Evolutionary conservation across 1,284 basidiomycete species (phyloP), one percentile per base, ranked within the genome.

Genomic region (Nidula niveotomentosa): DNA sequence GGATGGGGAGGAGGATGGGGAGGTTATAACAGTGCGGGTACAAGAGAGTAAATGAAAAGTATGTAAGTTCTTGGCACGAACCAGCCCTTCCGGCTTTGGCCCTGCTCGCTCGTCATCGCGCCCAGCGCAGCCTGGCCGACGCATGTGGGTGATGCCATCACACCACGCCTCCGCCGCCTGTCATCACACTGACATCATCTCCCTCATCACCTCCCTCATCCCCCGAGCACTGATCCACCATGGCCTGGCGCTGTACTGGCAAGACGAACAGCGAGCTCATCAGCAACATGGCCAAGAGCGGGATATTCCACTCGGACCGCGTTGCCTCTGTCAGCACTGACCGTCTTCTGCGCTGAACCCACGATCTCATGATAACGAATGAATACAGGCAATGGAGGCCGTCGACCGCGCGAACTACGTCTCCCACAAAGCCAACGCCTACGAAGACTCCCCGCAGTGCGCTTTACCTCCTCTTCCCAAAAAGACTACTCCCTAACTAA

Each of bases 161-260:
- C 23, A 23, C 23, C 23, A 23, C 23, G 23, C 23, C 23, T 23
- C 23, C 23, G 23, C 2, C 23, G 23, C 23, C 23, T 3, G 23
- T 23, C 23, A 23, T 23, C 7, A 41, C 39, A 17, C 15, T 41
- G 12, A 13, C 39, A 12, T 41, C 39, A 17, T 41, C 12, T 13
- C 2, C 45, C 18, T 47, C 13, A 44, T 49, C 45, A 13, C 12
- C 34, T 13, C 23, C 36, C 43, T 44, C 48, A n/a, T 51, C 48
- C n/a, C n/a, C n/a, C n/a, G n/a, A n/a, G n/a, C n/a, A n/a, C n/a
- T n/a, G 35, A 17, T 43, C 44, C 51, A 58, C 48, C 39, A 91
- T 95, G 93, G 93, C 93, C 33, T 95, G 93, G 92, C 77, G 79
- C 30, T 91, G 87, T 67, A 80, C 76, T 50, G 93, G 91, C 37